Evolutionary conservation across 2,329 filamentous ascomycete genomes (phyloP).

Genomic region (Fragosphaeria purpurea): DNA sequence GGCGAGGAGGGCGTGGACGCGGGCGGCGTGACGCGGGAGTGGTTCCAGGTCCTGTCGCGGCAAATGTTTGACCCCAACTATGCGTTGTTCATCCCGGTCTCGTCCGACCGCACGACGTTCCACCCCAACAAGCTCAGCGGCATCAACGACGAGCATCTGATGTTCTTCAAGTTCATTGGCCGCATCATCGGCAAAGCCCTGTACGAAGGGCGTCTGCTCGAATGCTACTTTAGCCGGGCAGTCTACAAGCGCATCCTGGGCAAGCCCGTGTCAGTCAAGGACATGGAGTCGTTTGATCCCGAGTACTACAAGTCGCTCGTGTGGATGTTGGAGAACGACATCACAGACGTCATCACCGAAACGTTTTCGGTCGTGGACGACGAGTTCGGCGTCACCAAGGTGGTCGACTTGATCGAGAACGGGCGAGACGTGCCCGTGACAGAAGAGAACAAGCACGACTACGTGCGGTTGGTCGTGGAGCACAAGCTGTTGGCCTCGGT

Average conservation of each 20-base stretch:
- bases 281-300: constrained; percentile 97
- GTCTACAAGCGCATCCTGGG: constrained; percentile 97
- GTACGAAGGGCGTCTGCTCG: constrained; percentile 89
- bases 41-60: constrained; percentile 94
- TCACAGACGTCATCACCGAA: constrained; percentile 94
- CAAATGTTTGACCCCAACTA: constrained; percentile 99
- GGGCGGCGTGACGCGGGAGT: constrained; percentile 93
- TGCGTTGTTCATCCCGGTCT: constrained; percentile 90
- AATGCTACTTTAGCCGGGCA: constrained; percentile 97
- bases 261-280: constrained; percentile 92
- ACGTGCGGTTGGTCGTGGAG: constrained; percentile 88
- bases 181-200: constrained; percentile 96
- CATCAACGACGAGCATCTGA: constrained; percentile 89
- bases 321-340: constrained; percentile 98
- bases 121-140: constrained; percentile 91
- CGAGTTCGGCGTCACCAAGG: constrained; percentile 80
- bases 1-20: constrained; percentile 97
- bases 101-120: constrained; percentile 95
- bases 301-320: constrained; percentile 98
- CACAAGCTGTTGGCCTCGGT: constrained; percentile 88
- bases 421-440: constrained; percentile 90
- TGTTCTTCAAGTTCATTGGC: constrained; percentile 99
- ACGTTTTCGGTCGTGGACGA: constrained; percentile 93
- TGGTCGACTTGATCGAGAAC: constrained; percentile 76
- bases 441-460: constrained; percentile 97